Base-by-base conservation (phyloP, 2,329 filamentous ascomycete species). In the Aspergillus sp. region DNA sequence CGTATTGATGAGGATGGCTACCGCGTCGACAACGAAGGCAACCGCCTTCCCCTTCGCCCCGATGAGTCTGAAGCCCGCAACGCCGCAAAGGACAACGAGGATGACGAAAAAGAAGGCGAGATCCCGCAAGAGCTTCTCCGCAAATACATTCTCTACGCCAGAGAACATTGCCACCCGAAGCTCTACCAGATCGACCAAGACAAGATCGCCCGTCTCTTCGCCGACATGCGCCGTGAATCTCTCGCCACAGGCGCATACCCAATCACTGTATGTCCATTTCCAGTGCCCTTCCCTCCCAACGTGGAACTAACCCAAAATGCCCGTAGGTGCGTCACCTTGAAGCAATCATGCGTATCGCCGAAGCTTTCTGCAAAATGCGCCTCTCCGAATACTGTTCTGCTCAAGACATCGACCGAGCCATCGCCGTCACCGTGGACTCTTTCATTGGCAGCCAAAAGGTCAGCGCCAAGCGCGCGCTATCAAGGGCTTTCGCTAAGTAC, bases 101-200 rank as follows among this genome's bases (percentile, higher is more conserved):
- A 82, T 4, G 79, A 80, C 11, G 79, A 80, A 60, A 80, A 82
- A 59, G 79, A 82, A 62, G 88, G 88, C 53, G 89, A 95, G 62
- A 96, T 99, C 54, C 86, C 92, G 0, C 95, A 99, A 72, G 91
- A 95, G 66, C 80, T 99, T 46, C 79, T 99, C 64, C 83, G 95
- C 64, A 99, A 99, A 77, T 99, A 98, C 75, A 99, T 99, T 66
- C 82, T 98, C 17, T 99, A 97, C 70, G 92, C 95, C 0, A 85
- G 93, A 33, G 92, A 97, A 74, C 89, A 89, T 68, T 96, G 91
- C 75, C 85, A 84, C 54, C 95, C 95, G 8, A 98, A 96, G 78
- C 83, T 99, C 8, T 96, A 97, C 73, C 91, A 98, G 73, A 96
- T 99, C 76, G 95, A 99, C 66, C 91, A 97, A 73, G 95, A 98